Percentiles rank a stretch among this genome's conserved stretches.
Conservation (phyloP, 306 rosid species). For the Senna siamea region DNA sequence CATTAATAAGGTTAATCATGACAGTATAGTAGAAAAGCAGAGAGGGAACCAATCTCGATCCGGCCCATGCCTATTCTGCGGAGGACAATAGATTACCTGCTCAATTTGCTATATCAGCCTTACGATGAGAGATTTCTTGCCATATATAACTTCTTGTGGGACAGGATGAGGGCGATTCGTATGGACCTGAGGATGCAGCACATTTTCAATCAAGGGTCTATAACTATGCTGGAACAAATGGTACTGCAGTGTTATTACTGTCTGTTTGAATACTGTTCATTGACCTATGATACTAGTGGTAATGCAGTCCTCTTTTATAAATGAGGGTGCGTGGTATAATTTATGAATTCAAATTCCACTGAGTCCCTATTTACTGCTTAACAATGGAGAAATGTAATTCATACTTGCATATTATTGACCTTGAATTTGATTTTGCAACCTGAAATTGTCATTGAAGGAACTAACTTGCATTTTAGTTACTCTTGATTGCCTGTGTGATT, state of each 20-base stretch:
- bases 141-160: constrained; percentile 92
- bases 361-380: constrained; percentile 4
- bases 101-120: constrained; percentile 75
- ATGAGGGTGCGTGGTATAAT: background rate
- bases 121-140: constrained; percentile 82
- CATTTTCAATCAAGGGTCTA: constrained; percentile 80
- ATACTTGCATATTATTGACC: background rate
- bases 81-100: constrained; percentile 79
- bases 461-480: constrained; percentile 5
- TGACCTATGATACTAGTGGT: constrained; percentile 22
- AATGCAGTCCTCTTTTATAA: too few relatives aligned
- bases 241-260: constrained; percentile 49
- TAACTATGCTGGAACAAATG: constrained; percentile 94
- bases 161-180: constrained; percentile 96
- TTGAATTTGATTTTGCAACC: background rate
- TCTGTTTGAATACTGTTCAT: constrained; percentile 29
- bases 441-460: constrained; percentile 6
- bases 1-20: constrained; percentile 30
- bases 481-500: too few relatives aligned
- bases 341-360: constrained; percentile 10
- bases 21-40: constrained; percentile 97
- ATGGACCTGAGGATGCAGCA: constrained; percentile 99
- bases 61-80: constrained; percentile 89
- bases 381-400: constrained; percentile 4
- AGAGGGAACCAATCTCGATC: constrained; percentile 89